Conservation (phyloP, 2,329 filamentous ascomycete genomes). For the Paecilomyces fulvus region DNA sequence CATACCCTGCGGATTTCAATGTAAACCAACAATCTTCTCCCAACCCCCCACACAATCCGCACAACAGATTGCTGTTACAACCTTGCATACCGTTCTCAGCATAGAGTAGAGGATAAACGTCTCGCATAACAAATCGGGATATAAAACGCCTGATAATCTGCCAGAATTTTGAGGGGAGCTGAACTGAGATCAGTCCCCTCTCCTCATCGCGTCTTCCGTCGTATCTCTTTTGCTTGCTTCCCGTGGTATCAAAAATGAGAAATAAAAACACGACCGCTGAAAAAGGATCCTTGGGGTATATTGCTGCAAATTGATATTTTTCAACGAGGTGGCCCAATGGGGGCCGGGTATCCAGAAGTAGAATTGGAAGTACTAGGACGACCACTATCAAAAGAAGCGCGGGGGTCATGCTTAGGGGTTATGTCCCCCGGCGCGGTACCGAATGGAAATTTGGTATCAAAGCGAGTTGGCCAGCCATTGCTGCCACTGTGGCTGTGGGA, state of each 20-base stretch:
- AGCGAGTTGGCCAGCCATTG: conserved; percentile 43
- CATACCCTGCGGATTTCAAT: conserved; percentile 1
- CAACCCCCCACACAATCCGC: conserved; percentile 2
- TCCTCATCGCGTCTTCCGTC: conserved; percentile 1
- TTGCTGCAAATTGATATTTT: conserved; percentile 37
- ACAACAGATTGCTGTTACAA: not conserved
- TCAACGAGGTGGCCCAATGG: conserved; percentile 83
- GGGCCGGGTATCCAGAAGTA: conserved; percentile 93
- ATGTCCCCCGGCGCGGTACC: conserved; percentile 62
- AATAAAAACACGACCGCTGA: conserved; percentile 24
- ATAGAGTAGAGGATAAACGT: not conserved
- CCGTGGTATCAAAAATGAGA: conserved; percentile 24
- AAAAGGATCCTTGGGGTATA: conserved; percentile 35
- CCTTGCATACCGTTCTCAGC: conserved; percentile 1
- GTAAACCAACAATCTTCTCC: not conserved
- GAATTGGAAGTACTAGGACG: conserved; percentile 92
- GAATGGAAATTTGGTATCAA: conserved; percentile 59
- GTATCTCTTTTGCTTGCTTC: conserved; percentile 8
- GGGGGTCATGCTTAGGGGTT: conserved; percentile 73
- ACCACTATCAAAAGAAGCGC: conserved; percentile 82
- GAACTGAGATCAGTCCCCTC: not conserved
- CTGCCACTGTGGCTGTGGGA: conserved; percentile 55
- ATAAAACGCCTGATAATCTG: conserved; percentile 1
- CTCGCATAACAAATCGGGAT: conserved; percentile 2
- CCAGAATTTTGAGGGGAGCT: not conserved